Base-by-base conservation (phyloP, 805 yeast genomes). In the Diddensiella caesifluorescens region DNA sequence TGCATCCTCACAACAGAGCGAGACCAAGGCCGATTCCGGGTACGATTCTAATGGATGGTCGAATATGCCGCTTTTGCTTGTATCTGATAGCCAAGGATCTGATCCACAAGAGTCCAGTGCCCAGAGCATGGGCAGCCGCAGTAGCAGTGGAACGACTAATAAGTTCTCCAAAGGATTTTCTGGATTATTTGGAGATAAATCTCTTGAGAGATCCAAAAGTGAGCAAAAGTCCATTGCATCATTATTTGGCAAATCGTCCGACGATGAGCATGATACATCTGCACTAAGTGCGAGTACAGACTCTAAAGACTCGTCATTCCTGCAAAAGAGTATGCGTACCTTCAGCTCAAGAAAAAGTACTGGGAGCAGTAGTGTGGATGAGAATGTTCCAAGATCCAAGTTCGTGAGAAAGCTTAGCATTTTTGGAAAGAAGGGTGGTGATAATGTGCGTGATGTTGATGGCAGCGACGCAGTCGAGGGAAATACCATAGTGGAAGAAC, bases 321-420 rank as follows among this genome's bases (percentile, higher is more conserved):
- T 52, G 12, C 55, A 52, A 22, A 52, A 52, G 46, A 42, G 55
- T 33, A 51, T 51, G 52, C 42, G 55, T 5, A 36, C 50, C 10
- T 51, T 52, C 21, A 37, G 48, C 9, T 30, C 43, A 4, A 36
- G 48, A 10, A 35, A 41, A 13, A 7, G 15, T 29, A 25, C 10
- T 25, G 27, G 39, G 29, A 16, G 27, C 12, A 10, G 13, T 35
- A 33, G 35, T 29, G 31, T 22, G 12, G 4, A 12, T 35, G n/a
- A 6, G 15, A 26, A 13, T 6, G 32, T n/a, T 7, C 32, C 12
- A 13, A 7, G 32, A 13, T 34, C 38, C 10, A 52, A 52, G 33
- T 54, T 54, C 44, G 53, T 52, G 15, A 32, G 57, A 12, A 48
- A 48, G 3, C 41, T 54, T 31, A 49, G 50, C 29, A 23, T 53